Base-by-base conservation (phyloP, 139 green algal species). In the Micromonas pusilla region DNA sequence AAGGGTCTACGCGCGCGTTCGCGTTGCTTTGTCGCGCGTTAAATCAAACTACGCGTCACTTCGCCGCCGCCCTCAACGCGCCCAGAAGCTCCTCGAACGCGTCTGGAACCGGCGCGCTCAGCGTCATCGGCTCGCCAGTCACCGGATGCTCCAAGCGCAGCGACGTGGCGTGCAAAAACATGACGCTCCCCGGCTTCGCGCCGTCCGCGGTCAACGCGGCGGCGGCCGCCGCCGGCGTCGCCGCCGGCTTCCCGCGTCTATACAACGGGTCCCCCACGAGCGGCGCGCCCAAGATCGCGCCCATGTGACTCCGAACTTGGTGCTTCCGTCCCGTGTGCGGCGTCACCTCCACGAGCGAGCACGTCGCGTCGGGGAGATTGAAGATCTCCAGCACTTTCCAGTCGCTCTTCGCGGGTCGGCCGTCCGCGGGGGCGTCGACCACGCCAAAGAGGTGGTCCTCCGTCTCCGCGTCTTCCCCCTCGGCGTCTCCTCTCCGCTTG, bases 371-470 rank as follows among this genome's bases (percentile, higher is more conserved):
- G 4, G 65, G 3, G 65, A 21, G 23, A 23, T 72, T 16, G 30
- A 72, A 72, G 20, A 6, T 9, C 38, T 62, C 68, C 9, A 75
- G 23, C 3, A 62, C 37, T 3, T 31, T 31, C 1, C 30, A 75
- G 4, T 62, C 38, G 34, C 37, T 63, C 37, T 2, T 63, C 21
- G 68, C 68, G 0, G 72, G 82, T 1, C 91, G 68, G 20, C 72
- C 23, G 37, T 67, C 72, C 16, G 37, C 16, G 23, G 72, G 72
- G 0, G 45, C 20, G 3, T 52, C 13, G 20, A 72, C 30, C 45
- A 57, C 45, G 45, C 45, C 73, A 87, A 0, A 97, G 85, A 72
- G n/a, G n/a, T n/a, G n/a, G n/a, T n/a, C n/a, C n/a, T 93, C 93
- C 63, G 91, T 94, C 32, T 85, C 79, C 30, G 96, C 84, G 9